phyloP scores from a whole-genome alignment of 2,329 filamentous ascomycete genomes.

The Pseudopyrenochaeta lycopersici region DNA sequence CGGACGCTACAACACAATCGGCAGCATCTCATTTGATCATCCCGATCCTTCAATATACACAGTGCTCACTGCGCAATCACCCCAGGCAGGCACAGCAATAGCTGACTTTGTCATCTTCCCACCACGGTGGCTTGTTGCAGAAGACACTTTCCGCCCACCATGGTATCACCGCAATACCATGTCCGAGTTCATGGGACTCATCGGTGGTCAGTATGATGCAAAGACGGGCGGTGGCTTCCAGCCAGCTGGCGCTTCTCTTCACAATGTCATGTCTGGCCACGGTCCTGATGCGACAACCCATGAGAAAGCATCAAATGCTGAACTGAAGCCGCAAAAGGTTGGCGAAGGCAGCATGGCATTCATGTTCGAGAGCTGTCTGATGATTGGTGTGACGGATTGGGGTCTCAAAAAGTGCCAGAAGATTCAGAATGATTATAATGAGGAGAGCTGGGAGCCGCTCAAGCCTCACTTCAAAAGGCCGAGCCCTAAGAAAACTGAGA shows the following conservation, averaged over 20 bases:
- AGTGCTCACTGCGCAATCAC: constrained; percentile 70
- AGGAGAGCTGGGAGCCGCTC: constrained; percentile 77
- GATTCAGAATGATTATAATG: constrained; percentile 77
- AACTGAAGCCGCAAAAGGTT: constrained; percentile 66
- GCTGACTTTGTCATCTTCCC: constrained; percentile 79
- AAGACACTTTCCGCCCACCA: constrained; percentile 75
- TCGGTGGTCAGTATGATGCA: constrained; percentile 69
- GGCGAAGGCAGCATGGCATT: constrained; percentile 73
- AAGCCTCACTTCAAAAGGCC: constrained; percentile 56
- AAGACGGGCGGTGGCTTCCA: constrained; percentile 67
- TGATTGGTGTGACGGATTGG: constrained; percentile 78
- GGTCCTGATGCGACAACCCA: constrained; percentile 69
- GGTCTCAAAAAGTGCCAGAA: constrained; percentile 74
- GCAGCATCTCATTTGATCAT: constrained; percentile 68
- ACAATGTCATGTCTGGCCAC: constrained; percentile 79
- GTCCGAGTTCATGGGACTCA: constrained; percentile 75
- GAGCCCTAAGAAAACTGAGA: constrained; percentile 36
- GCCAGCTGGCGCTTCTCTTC: constrained; percentile 70
- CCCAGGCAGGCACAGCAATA: constrained; percentile 63
- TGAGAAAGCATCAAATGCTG: constrained; percentile 65
- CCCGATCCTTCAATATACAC: constrained; percentile 73
- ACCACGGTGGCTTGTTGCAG: constrained; percentile 73
- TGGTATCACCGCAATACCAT: constrained; percentile 77
- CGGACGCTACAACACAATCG: constrained; percentile 66
- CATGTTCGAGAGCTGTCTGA: constrained; percentile 73